Percentiles rank a stretch among this genome's conserved stretches.
Evolutionary conservation across 2,329 filamentous ascomycete species (phyloP).

Genomic region (Graphilbum fragrans): DNA sequence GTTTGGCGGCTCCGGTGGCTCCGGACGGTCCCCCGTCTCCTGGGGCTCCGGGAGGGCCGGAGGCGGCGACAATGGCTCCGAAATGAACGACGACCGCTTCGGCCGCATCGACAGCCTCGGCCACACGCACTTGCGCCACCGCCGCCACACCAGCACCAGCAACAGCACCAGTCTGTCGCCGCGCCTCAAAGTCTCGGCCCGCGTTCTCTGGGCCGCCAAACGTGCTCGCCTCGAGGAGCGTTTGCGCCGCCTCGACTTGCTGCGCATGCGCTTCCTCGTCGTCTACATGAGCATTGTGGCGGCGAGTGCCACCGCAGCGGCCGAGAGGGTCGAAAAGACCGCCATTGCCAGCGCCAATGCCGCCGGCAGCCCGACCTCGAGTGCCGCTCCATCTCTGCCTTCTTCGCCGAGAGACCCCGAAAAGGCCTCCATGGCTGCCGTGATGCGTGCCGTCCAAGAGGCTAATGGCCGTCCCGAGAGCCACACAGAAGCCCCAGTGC

Average conservation of each 20-base stretch:
- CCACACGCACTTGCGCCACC: not conserved
- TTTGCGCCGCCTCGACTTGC: conserved; percentile 44
- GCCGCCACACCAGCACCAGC: not conserved
- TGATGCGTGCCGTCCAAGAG: conserved; percentile 4
- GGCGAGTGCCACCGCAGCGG: conserved; percentile 19
- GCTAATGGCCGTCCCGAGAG: not conserved
- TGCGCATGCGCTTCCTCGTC: conserved; percentile 53
- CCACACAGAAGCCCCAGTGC: not conserved
- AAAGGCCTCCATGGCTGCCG: conserved; percentile 13
- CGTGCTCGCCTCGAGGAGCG: conserved; percentile 42
- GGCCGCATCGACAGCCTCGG: not conserved
- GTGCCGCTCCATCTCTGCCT: conserved; percentile 3
- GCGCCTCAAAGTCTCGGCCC: conserved; percentile 32
- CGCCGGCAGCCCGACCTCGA: not conserved
- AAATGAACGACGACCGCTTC: not conserved
- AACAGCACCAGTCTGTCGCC: not conserved
- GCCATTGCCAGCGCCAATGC: conserved; percentile 10
- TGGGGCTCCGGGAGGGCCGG: too few relatives aligned
- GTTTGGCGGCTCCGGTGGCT: too few relatives aligned
- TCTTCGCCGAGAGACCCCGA: conserved; percentile 15
- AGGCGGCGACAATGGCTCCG: not conserved
- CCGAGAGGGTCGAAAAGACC: conserved; percentile 21
- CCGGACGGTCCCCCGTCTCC: too few relatives aligned
- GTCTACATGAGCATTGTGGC: conserved; percentile 51
- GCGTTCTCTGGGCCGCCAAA: conserved; percentile 46